These are phyloP conservation scores for Calonectria pteridis DNA, from an alignment of 2,329 filamentous ascomycete species.

Conservation along the genomic window DNA sequence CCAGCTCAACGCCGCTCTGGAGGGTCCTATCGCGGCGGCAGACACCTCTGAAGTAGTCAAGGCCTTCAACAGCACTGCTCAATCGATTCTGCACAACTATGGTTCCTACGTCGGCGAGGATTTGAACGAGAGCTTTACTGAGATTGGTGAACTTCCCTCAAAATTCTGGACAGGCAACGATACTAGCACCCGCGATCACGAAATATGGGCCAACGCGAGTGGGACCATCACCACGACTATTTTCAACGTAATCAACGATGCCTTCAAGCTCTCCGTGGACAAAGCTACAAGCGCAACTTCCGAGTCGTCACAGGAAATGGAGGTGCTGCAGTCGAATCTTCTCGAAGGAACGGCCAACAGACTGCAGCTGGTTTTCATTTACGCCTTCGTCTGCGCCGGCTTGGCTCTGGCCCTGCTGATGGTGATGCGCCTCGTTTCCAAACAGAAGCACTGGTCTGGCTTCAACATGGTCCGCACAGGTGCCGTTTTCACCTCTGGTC, in stretches of 20 bases:
- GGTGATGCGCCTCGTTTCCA: slow-evolving; percentile 14
- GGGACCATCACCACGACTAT: background rate
- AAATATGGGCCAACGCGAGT: background rate
- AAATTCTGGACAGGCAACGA: background rate
- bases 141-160: background rate
- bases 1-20: background rate
- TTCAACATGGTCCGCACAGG: slow-evolving; percentile 16
- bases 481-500: slow-evolving; percentile 3
- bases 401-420: slow-evolving; percentile 15
- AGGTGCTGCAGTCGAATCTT: background rate
- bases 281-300: background rate
- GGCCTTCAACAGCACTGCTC: background rate
- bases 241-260: slow-evolving; percentile 12
- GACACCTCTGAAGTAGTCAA: background rate
- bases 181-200: background rate
- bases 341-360: background rate
- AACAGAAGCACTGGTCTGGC: slow-evolving; percentile 1
- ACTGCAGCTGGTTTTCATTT: slow-evolving; percentile 10
- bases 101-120: background rate
- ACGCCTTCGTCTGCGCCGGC: slow-evolving; percentile 12
- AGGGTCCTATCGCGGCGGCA: background rate
- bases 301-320: background rate
- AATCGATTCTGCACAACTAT: background rate
- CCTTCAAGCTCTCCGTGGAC: slow-evolving; percentile 14
- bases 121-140: background rate